phyloP scores from a whole-genome alignment of 2,329 filamentous ascomycete genomes.

The Colletotrichum limetticola region DNA sequence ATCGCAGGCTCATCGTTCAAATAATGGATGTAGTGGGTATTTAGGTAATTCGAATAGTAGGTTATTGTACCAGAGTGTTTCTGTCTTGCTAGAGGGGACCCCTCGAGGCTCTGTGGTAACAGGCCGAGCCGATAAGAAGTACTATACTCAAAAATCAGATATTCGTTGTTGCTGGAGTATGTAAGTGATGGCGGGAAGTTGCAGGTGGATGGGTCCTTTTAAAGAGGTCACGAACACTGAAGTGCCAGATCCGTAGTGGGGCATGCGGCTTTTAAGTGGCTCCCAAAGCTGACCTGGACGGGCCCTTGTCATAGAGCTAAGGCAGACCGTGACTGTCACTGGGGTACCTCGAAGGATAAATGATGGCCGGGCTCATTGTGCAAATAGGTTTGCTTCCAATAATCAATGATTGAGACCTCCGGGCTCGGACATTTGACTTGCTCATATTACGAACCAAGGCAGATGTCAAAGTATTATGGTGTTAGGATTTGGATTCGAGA shows the following conservation, averaged over 20 bases:
- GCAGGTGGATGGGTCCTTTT: constrained; percentile 5
- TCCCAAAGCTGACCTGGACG: not conserved
- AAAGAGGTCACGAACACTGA: constrained; percentile 4
- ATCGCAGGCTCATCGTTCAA: constrained; percentile 18
- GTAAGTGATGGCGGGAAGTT: not conserved
- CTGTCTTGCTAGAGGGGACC: not conserved
- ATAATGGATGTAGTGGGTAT: not conserved
- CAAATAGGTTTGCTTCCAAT: not conserved
- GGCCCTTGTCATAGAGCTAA: not conserved
- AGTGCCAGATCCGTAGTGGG: constrained; percentile 6
- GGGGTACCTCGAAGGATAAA: not conserved
- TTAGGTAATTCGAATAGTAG: not conserved
- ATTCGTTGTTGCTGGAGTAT: constrained; percentile 15
- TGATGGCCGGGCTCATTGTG: not conserved
- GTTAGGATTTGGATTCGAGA: not conserved
- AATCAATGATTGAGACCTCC: not conserved
- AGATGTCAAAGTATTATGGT: not conserved
- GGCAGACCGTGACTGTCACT: not conserved
- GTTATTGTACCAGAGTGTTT: not conserved
- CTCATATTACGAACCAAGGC: not conserved
- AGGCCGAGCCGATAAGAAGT: not conserved
- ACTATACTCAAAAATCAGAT: not conserved
- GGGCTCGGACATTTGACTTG: not conserved
- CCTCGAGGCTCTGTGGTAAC: not conserved
- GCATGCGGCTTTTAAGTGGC: constrained; percentile 7